Evolutionary conservation across 208 protist genomes (phyloP).

Genomic region (Trypanosoma platydactyli): DNA sequence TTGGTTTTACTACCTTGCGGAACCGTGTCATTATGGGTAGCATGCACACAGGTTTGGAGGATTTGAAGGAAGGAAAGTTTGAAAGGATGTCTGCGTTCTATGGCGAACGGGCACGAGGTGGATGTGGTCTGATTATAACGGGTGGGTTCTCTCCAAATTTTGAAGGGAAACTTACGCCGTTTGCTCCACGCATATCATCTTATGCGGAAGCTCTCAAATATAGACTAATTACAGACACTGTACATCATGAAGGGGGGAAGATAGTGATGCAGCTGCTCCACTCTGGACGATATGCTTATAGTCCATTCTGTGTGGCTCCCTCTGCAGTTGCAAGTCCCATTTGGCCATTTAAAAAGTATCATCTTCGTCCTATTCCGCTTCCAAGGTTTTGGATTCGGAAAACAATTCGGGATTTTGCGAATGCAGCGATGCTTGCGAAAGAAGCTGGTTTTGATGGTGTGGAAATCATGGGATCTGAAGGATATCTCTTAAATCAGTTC

Average conservation of each 20-base stretch:
- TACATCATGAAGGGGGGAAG: conserved; percentile 70
- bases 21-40: conserved; percentile 90
- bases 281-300: conserved; percentile 62
- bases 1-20: conserved; percentile 73
- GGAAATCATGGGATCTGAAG: conserved; percentile 88
- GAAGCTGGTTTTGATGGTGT: conserved; percentile 89
- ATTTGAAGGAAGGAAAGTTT: conserved; percentile 13
- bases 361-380: conserved; percentile 46
- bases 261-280: conserved; percentile 90
- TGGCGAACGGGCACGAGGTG: conserved; percentile 55
- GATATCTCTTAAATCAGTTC: conserved; percentile 91
- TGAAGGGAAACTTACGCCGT: conserved; percentile 48
- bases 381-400: conserved; percentile 38
- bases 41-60: conserved; percentile 84
- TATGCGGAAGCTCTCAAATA: conserved; percentile 43
- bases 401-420: conserved; percentile 67
- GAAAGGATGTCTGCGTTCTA: conserved; percentile 54
- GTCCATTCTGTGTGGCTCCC: conserved; percentile 55
- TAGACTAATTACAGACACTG: conserved; percentile 62
- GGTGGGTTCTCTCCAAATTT: conserved; percentile 74
- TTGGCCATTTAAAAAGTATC: conserved; percentile 42
- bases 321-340: conserved; percentile 65
- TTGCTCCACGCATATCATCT: conserved; percentile 49
- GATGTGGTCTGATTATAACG: conserved; percentile 74
- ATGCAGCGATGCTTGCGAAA: conserved; percentile 46